Percentiles rank a stretch among this genome's conserved stretches.
phyloP scores from a whole-genome alignment of 176 grass and related monocot species.

The Lolium multiflorum region DNA sequence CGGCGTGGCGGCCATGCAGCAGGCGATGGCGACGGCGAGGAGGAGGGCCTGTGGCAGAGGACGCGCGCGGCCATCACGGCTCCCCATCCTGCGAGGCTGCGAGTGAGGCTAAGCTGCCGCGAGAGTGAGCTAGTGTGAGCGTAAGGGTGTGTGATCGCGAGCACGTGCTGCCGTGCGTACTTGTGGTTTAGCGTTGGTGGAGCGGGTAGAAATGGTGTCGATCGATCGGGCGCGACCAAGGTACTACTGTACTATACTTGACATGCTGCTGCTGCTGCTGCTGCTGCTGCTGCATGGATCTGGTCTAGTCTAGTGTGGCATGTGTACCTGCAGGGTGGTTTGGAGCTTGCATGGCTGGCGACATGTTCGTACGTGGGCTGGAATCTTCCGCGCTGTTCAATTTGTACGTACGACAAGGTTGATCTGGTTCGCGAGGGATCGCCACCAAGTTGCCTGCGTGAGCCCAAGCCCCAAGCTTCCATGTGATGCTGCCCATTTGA shows the following conservation, averaged over 20 bases:
- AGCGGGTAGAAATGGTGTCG: background rate
- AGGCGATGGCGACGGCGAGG: background rate
- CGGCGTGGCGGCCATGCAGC: background rate
- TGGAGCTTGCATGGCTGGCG: constrained; percentile 5
- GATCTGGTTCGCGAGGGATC: background rate
- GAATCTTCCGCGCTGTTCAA: background rate
- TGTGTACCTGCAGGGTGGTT: constrained; percentile 8
- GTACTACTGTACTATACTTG: too few relatives aligned
- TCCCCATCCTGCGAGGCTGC: background rate
- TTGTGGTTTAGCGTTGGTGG: background rate
- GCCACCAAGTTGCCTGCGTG: background rate
- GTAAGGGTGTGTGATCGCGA: background rate
- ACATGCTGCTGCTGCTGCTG: too few relatives aligned
- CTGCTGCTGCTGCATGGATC: too few relatives aligned
- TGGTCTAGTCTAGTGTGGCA: background rate
- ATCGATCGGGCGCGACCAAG: background rate
- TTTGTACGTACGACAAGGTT: background rate
- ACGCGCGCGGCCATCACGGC: background rate
- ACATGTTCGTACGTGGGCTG: background rate
- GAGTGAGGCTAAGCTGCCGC: background rate
- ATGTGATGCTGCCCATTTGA: too few relatives aligned
- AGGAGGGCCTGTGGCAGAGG: background rate
- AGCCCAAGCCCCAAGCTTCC: too few relatives aligned
- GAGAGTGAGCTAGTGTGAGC: background rate
- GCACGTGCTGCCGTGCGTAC: background rate